Evolutionary conservation across 768 basidiomycete species (phyloP).

Genomic region (Amanita thiersii): DNA sequence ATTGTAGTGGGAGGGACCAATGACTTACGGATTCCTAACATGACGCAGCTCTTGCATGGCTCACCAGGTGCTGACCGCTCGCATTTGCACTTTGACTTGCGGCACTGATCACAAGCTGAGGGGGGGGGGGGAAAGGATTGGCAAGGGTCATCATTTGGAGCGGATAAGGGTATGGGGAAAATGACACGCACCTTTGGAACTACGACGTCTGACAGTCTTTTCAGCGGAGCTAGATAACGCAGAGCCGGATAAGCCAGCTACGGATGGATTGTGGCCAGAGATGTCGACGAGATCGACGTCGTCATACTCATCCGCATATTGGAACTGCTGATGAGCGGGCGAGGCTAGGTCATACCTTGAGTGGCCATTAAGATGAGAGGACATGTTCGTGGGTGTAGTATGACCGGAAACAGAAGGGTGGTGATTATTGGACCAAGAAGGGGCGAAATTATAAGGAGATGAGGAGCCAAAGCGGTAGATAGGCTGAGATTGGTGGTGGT

Average conservation of each 20-base stretch:
- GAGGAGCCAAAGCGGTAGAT: constrained; percentile 26
- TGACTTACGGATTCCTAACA: constrained; percentile 59
- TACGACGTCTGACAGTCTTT: constrained; percentile 56
- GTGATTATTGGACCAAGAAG: constrained; percentile 21
- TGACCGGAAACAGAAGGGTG: constrained; percentile 13
- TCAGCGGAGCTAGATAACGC: constrained; percentile 10
- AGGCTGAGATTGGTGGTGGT: constrained; percentile 20
- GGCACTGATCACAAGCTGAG: constrained; percentile 80
- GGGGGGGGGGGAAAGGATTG: constrained; percentile 6
- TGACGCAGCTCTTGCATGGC: constrained; percentile 70
- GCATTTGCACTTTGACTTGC: constrained; percentile 88
- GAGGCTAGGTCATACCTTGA: constrained; percentile 3
- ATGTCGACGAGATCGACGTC: constrained; percentile 44
- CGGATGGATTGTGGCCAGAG: constrained; percentile 16
- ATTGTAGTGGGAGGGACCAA: constrained; percentile 6
- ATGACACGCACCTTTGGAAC: constrained; percentile 57
- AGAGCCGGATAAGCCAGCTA: constrained; percentile 15
- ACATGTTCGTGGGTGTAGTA: background rate
- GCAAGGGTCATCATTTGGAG: background rate
- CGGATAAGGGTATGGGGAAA: background rate
- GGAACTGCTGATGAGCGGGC: constrained; percentile 27
- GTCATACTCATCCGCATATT: constrained; percentile 60
- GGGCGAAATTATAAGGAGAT: constrained; percentile 15
- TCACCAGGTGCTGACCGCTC: constrained; percentile 54
- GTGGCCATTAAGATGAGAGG: background rate